A percentile compares a stretch with the other conserved stretches of the same genome.
Conservation (phyloP, 2,329 filamentous ascomycete genomes). For the Trichoderma oligosporum region DNA sequence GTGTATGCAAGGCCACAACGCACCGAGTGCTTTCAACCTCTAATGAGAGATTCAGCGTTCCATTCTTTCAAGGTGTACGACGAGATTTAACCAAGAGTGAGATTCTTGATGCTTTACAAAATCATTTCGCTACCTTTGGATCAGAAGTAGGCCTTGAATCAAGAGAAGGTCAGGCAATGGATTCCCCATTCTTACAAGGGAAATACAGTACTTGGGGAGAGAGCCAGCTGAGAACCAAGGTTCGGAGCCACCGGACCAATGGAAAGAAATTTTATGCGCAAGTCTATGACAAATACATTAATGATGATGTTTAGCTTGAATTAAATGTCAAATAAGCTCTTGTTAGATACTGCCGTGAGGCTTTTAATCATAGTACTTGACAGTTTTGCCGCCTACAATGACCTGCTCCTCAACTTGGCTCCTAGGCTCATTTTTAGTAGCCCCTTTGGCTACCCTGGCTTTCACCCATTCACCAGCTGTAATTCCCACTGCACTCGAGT, state of each 20-base stretch:
- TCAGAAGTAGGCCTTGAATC: conserved; percentile 28
- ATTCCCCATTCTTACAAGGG: conserved; percentile 48
- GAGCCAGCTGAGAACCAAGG: conserved; percentile 51
- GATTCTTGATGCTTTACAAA: conserved; percentile 37
- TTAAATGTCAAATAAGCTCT: too few relatives aligned
- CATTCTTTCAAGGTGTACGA: conserved; percentile 49
- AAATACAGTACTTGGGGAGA: conserved; percentile 54
- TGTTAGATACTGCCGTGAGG: not conserved
- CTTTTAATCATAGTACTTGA: conserved; percentile 18
- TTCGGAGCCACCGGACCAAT: conserved; percentile 48
- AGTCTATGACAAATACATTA: conserved; percentile 47
- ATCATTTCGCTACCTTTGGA: conserved; percentile 34
- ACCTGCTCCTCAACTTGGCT: conserved; percentile 3
- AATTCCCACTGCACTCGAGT: not conserved
- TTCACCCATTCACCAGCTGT: conserved; percentile 19
- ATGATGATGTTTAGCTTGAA: conserved; percentile 29
- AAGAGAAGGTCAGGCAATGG: conserved; percentile 38
- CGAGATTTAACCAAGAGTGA: conserved; percentile 43
- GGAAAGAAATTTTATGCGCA: conserved; percentile 45
- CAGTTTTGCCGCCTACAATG: conserved; percentile 10
- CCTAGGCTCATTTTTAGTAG: not conserved
- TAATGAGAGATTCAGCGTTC: conserved; percentile 40
- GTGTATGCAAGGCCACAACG: conserved; percentile 51
- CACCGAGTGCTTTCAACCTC: conserved; percentile 39
- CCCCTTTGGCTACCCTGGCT: conserved; percentile 16